Conservation (phyloP, 148 eudicot species). For the Euryodendron excelsum region DNA sequence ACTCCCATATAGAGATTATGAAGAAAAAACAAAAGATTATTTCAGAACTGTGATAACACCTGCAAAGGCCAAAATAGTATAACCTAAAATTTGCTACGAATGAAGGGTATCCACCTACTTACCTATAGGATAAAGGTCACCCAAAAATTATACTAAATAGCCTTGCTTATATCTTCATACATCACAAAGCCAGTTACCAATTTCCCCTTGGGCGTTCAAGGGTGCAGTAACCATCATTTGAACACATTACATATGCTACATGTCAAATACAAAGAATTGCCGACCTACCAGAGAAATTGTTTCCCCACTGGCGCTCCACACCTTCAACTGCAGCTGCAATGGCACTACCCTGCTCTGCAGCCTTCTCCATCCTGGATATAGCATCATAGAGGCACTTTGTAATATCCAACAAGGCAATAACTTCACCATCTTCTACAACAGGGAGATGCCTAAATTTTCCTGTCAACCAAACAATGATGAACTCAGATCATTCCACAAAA, state of each 20-base stretch:
- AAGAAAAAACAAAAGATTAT: too few species aligned
- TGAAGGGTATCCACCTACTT: neutral
- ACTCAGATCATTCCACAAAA: neutral
- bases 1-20: too few species aligned
- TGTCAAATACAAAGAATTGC: neutral
- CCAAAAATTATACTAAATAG: neutral
- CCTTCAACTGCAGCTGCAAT: conserved; percentile 99
- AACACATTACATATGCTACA: neutral
- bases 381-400: conserved; percentile 98
- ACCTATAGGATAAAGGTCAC: too few species aligned
- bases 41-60: too few species aligned
- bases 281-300: conserved; percentile 67
- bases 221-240: neutral
- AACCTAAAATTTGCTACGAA: neutral
- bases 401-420: conserved; percentile 89
- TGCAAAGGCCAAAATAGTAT: too few species aligned
- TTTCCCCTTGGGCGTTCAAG: neutral
- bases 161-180: neutral
- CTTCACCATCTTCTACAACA: conserved; percentile 99
- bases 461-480: conserved; percentile 25
- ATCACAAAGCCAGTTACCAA: neutral
- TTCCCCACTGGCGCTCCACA: conserved; percentile 89
- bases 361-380: conserved; percentile 94
- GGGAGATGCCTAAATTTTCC: conserved; percentile 98
- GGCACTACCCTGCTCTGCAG: conserved; percentile 97